A percentile compares a stretch with the other conserved stretches of the same genome.
Conservation (phyloP, 2,329 filamentous ascomycete genomes). For the Parasarocladium wereldwijsianum region DNA sequence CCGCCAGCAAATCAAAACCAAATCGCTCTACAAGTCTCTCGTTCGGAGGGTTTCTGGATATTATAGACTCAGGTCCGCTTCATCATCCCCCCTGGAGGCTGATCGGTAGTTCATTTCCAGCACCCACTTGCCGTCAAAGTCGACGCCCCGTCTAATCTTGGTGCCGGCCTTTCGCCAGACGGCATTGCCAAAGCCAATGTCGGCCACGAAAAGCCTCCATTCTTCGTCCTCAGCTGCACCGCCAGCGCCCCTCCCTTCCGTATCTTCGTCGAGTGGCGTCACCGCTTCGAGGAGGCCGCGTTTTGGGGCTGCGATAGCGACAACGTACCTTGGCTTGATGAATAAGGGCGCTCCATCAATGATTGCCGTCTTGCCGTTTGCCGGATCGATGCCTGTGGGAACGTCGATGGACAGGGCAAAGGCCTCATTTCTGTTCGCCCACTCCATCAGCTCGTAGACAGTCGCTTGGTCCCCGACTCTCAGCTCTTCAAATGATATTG, state of each 20-base stretch:
- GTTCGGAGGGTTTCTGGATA: no score
- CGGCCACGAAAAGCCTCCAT: constrained; percentile 74
- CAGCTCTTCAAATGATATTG: constrained; percentile 78
- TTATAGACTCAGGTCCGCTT: no score
- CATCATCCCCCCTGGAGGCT: constrained; percentile 13
- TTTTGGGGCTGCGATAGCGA: constrained; percentile 78
- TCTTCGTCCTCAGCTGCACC: constrained; percentile 31
- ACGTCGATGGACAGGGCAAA: constrained; percentile 79
- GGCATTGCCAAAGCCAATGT: constrained; percentile 70
- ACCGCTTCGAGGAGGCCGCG: constrained; percentile 69
- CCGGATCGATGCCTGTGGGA: constrained; percentile 75
- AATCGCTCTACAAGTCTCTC: no score
- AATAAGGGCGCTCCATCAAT: constrained; percentile 67
- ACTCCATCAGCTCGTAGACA: constrained; percentile 81
- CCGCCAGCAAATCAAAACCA: no score
- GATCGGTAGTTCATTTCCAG: constrained; percentile 48
- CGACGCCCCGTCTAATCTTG: constrained; percentile 67
- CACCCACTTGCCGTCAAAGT: constrained; percentile 81
- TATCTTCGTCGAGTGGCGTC: constrained; percentile 28
- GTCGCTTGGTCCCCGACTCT: constrained; percentile 69
- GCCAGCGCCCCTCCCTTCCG: constrained; percentile 13
- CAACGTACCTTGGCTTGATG: constrained; percentile 67
- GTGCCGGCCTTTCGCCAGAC: constrained; percentile 79
- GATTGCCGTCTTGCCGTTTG: constrained; percentile 49
- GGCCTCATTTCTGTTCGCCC: constrained; percentile 79